Evolutionary conservation across 345 rosid species (phyloP), one percentile per base, ranked within the genome.

Genomic region (Lenwebbia sp.): DNA sequence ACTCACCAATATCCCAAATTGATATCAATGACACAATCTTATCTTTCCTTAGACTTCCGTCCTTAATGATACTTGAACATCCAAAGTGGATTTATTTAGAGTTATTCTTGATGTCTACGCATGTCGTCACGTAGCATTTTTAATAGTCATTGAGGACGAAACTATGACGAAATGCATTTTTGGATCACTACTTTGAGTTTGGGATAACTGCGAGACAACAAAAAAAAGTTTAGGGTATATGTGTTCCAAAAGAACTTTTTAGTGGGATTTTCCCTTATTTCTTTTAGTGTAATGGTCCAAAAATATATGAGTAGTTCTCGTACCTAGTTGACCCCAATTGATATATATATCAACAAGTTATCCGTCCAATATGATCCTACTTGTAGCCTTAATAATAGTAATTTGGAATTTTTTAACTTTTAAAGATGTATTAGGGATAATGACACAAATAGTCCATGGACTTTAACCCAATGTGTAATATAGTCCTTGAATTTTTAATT

Each of bases 61-160:
- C 56, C 58, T 0, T 33, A 33, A 70, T 4, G 11, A 33, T 17
- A 21, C 40, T 70, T 33, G 37, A 33, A 70, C 37, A 19, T 37
- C 41, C 41, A 23, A 33, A 0, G 25, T 70, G 25, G 21, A 70
- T 0, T 33, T 70, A 33, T 9, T 70, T 17, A 4, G 44, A 65
- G 44, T 8, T 70, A 70, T 0, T 19, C 7, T 70, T 33, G 7
- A 1, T 70, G 22, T 33, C 2, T 70, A 33, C 6, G 0, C 25
- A 70, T 33, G 56, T 7, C 0, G 3, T 33, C 2, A 33, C 0
- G 25, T 33, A 0, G 6, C 5, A 62, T 15, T 30, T 30, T 33
- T 65, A 55, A 55, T 21, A 4, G 57, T 3, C 57, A 55, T 55
- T 55, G 10, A 22, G 26, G 57, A 55, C 11, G 10, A 55, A 55